Conservation (phyloP, 306 rosid genomes). For the Benincasa hispida region DNA sequence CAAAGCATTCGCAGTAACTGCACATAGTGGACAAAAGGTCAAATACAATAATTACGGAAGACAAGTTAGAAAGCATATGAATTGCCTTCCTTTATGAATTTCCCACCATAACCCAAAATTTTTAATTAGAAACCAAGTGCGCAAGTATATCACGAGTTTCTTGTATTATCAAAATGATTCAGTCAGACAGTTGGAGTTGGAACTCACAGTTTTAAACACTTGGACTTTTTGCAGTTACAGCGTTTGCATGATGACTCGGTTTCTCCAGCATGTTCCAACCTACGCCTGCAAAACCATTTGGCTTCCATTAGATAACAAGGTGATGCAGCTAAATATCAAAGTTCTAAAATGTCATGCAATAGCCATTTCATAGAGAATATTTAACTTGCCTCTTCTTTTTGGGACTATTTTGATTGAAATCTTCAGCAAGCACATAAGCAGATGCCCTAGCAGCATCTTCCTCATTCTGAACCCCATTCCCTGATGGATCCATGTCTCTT, state of each 20-base stretch:
- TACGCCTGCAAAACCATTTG: conserved; percentile 51
- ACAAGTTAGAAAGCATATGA: not conserved
- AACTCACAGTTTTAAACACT: conserved; percentile 91
- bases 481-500: conserved; percentile 30
- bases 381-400: conserved; percentile 60
- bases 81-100: not conserved
- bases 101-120: not conserved
- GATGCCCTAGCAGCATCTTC: conserved; percentile 47
- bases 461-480: conserved; percentile 32
- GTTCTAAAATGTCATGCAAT: not conserved
- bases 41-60: not conserved
- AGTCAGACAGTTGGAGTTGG: not conserved
- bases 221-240: conserved; percentile 86
- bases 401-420: conserved; percentile 57
- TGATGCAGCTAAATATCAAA: conserved; percentile 1
- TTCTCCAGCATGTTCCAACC: conserved; percentile 43
- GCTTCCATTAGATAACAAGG: conserved; percentile 14
- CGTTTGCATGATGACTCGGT: conserved; percentile 62
- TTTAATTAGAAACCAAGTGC: not conserved
- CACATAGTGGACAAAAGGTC: conserved; percentile 1
- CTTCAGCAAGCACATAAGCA: conserved; percentile 37
- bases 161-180: not conserved
- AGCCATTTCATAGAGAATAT: conserved; percentile 3
- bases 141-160: not conserved
- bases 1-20: conserved; percentile 93